phyloP scores from a whole-genome alignment of 1,284 basidiomycete genomes.

The Puccinia hordei region DNA sequence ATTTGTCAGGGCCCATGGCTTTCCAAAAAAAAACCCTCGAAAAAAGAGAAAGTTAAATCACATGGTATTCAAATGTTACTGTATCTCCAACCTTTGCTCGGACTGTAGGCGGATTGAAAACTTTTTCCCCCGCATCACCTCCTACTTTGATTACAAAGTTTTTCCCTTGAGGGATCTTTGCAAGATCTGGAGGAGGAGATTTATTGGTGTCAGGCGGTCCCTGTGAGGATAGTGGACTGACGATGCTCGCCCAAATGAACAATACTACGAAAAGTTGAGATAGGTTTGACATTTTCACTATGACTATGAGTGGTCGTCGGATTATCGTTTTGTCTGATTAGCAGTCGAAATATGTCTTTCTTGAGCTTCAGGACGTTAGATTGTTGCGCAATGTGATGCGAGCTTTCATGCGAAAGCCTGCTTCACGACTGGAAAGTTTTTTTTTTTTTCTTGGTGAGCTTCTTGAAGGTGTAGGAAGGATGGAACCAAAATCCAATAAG shows the following conservation, averaged over 20 bases:
- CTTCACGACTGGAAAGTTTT: neutral
- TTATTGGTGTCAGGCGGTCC: too few relatives aligned
- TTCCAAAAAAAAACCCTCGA: neutral
- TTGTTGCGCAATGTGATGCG: neutral
- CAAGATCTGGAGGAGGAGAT: too few relatives aligned
- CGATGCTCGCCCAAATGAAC: conserved; percentile 11
- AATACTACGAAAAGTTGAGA: neutral
- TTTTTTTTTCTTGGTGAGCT: neutral
- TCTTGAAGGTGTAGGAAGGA: neutral
- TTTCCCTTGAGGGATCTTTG: conserved; percentile 22
- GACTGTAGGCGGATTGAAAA: conserved; percentile 9
- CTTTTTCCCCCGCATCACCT: neutral
- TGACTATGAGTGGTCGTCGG: neutral
- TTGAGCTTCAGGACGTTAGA: too few relatives aligned
- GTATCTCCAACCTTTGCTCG: conserved; percentile 31
- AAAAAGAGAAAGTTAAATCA: neutral
- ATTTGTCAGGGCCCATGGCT: neutral
- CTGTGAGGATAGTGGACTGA: conserved; percentile 18
- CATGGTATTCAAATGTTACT: conserved; percentile 37
- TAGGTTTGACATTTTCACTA: neutral
- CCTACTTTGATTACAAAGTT: conserved; percentile 27
- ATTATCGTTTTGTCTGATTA: neutral
- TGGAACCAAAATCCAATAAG: neutral
- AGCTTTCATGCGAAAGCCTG: neutral
- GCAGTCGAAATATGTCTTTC: too few relatives aligned